phyloP scores from a whole-genome alignment of 2,329 filamentous ascomycete species.

The Tolypocladium tropicale region DNA sequence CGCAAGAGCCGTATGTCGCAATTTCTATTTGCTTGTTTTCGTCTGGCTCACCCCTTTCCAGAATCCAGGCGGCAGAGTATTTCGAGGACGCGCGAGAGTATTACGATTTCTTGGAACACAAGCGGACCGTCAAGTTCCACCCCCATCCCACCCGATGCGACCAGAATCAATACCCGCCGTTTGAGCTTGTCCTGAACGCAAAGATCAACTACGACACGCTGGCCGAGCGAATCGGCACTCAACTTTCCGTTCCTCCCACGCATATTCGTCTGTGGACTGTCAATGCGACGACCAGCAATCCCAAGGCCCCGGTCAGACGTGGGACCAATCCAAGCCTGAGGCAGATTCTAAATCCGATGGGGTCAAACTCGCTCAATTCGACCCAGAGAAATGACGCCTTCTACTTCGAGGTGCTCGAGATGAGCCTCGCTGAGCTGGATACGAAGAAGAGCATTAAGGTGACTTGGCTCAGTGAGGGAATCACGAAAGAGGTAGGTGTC shows the following conservation, averaged over 20 bases:
- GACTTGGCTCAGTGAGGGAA: constrained; percentile 77
- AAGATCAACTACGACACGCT: constrained; percentile 88
- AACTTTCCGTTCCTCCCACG: constrained; percentile 67
- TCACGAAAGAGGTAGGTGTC: constrained; percentile 69
- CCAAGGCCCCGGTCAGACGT: constrained; percentile 70
- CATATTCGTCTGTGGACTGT: constrained; percentile 90
- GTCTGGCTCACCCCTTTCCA: constrained; percentile 1
- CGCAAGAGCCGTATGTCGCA: constrained; percentile 19
- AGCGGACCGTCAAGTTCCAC: constrained; percentile 67
- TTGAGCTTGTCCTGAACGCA: constrained; percentile 69
- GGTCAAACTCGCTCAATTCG: constrained; percentile 54
- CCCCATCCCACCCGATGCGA: constrained; percentile 51
- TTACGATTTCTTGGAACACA: constrained; percentile 88
- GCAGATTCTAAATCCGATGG: constrained; percentile 68
- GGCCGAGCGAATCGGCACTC: constrained; percentile 69
- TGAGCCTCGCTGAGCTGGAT: constrained; percentile 86
- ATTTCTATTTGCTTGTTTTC: not conserved
- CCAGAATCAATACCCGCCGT: constrained; percentile 50
- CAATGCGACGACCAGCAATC: constrained; percentile 63
- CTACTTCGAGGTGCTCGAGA: constrained; percentile 89
- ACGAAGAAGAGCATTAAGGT: constrained; percentile 83
- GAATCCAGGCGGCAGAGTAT: constrained; percentile 30
- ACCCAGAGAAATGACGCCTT: constrained; percentile 67
- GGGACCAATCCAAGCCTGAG: constrained; percentile 59
- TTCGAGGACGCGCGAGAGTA: constrained; percentile 70